These are phyloP conservation scores for Phaeosphaeriaceae sp. DNA, from an alignment of 2,329 filamentous ascomycete species.

Conservation along the genomic window DNA sequence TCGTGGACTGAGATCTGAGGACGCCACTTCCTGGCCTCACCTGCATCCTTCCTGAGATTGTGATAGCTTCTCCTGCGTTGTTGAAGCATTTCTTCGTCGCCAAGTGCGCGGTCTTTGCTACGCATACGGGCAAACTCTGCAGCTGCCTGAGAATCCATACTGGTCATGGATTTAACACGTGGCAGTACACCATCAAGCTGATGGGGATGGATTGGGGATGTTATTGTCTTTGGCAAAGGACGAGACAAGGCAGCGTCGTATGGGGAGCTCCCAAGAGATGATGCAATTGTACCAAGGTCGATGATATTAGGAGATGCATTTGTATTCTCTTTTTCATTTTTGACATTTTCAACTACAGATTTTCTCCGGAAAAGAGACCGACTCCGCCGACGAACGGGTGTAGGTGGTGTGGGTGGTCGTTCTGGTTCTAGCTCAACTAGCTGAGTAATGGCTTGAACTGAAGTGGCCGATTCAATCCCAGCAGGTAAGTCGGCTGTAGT, in stretches of 20 bases:
- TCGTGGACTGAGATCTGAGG: conserved; percentile 24
- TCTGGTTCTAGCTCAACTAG: conserved; percentile 30
- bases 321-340: conserved; percentile 21
- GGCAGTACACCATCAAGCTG: conserved; percentile 40
- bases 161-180: conserved; percentile 38
- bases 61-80: conserved; percentile 32
- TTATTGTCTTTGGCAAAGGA: conserved; percentile 20
- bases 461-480: conserved; percentile 5
- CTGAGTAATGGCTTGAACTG: conserved; percentile 18
- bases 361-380: conserved; percentile 41
- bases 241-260: conserved; percentile 51
- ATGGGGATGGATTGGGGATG: conserved; percentile 43
- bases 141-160: conserved; percentile 45
- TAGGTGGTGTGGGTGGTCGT: conserved; percentile 27
- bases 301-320: conserved; percentile 32
- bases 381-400: conserved; percentile 31
- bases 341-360: conserved; percentile 31
- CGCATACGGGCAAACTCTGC: conserved; percentile 44
- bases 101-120: conserved; percentile 40
- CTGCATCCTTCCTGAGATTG: conserved; percentile 30
- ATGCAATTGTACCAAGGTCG: conserved; percentile 51
- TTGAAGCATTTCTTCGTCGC: conserved; percentile 22
- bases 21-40: conserved; percentile 28
- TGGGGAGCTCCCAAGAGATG: conserved; percentile 51
- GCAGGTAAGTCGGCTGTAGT: conserved; percentile 11